These are phyloP conservation scores for Tolypocladium amazonense DNA, from an alignment of 2,329 filamentous ascomycete species.

Conservation along the genomic window DNA sequence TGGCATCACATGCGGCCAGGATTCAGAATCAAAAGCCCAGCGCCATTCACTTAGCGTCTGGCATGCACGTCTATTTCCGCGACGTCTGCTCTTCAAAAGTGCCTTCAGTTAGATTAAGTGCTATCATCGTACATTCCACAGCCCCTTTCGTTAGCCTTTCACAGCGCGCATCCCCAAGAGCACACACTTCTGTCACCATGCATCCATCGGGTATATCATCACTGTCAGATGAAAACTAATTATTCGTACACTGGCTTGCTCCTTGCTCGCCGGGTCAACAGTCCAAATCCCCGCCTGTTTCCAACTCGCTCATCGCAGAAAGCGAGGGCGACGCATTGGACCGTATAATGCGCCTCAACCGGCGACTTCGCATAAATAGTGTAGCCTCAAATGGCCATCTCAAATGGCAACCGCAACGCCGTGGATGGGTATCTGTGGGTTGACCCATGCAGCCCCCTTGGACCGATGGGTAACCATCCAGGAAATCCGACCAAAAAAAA, in stretches of 20 bases:
- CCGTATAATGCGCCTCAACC: slow-evolving; percentile 7
- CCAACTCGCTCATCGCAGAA: slow-evolving; percentile 1
- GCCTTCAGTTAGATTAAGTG: not conserved
- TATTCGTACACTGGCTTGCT: slow-evolving; percentile 6
- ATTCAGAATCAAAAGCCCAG: not conserved
- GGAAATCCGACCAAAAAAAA: slow-evolving; percentile 1
- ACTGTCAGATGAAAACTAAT: slow-evolving; percentile 2
- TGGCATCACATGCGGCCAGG: not conserved
- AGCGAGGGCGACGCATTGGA: slow-evolving; percentile 9
- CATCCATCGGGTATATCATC: slow-evolving; percentile 10
- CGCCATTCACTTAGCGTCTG: not conserved
- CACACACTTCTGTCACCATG: not conserved
- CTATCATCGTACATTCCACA: not conserved
- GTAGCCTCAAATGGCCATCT: slow-evolving; percentile 3
- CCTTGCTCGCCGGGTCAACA: not conserved
- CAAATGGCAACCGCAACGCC: slow-evolving; percentile 8
- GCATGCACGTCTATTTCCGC: not conserved
- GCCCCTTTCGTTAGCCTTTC: not conserved
- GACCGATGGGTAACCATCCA: not conserved
- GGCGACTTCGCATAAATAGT: slow-evolving; percentile 5
- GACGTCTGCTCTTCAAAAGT: not conserved
- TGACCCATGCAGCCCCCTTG: slow-evolving; percentile 5
- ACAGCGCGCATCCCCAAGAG: not conserved
- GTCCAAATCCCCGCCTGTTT: not conserved
- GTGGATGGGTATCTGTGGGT: slow-evolving; percentile 17